Conservation (phyloP, 2,329 filamentous ascomycete genomes). For the Aureobasidium vineae region DNA sequence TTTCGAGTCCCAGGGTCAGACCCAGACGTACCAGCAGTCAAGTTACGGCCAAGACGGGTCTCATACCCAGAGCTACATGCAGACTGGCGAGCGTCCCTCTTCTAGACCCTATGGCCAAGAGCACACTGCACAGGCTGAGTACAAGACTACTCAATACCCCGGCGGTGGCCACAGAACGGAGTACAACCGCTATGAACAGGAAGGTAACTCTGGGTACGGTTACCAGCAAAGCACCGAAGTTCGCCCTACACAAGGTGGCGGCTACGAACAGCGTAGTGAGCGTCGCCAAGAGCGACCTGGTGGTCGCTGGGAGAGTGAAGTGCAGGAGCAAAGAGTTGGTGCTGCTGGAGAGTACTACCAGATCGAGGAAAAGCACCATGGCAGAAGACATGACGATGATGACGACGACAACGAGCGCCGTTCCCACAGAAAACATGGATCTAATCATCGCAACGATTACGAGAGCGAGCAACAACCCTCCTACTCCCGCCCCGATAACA, state of each 20-base stretch:
- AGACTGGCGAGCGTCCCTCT: conserved; percentile 55
- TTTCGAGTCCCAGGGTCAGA: conserved; percentile 49
- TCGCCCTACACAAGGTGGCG: conserved; percentile 52
- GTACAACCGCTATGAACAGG: conserved; percentile 60
- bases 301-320: conserved; percentile 44
- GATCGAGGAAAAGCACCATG: conserved; percentile 31
- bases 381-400: conserved; percentile 36
- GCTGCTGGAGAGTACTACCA: conserved; percentile 34
- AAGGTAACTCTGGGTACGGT: conserved; percentile 49
- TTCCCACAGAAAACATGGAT: conserved; percentile 34
- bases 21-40: conserved; percentile 53
- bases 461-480: conserved; percentile 39
- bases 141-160: conserved; percentile 58
- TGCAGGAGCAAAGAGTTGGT: conserved; percentile 35
- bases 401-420: conserved; percentile 38
- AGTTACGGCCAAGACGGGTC: conserved; percentile 60
- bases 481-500: conserved; percentile 7
- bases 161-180: conserved; percentile 59
- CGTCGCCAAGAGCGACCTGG: conserved; percentile 49
- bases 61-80: conserved; percentile 59
- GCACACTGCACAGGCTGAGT: conserved; percentile 61
- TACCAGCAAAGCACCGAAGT: conserved; percentile 61
- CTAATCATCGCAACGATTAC: conserved; percentile 41
- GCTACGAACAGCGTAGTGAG: conserved; percentile 60
- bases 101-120: conserved; percentile 36